Evolutionary conservation across 768 basidiomycete species (phyloP).

Genomic region (Podaxis mareebaensis): DNA sequence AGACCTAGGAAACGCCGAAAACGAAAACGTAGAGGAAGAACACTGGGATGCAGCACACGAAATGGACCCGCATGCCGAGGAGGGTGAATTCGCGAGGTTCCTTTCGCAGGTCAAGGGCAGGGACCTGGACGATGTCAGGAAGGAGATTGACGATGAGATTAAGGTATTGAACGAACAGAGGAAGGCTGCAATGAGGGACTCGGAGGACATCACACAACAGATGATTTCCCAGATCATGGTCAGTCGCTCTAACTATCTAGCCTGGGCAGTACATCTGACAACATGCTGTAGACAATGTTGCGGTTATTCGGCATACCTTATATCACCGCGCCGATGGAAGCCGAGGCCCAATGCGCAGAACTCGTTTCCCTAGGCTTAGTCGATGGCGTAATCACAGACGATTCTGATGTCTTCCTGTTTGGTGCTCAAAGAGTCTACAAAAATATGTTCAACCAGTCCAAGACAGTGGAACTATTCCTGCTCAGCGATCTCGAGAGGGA

Average conservation of each 20-base stretch:
- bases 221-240: constrained; percentile 89
- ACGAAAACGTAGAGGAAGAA: constrained; percentile 21
- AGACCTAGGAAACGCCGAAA: constrained; percentile 5
- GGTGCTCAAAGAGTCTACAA: constrained; percentile 95
- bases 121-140: constrained; percentile 76
- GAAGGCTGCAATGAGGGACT: constrained; percentile 89
- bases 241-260: constrained; percentile 19
- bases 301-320: constrained; percentile 97
- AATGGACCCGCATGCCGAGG: constrained; percentile 77
- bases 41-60: constrained; percentile 87
- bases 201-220: constrained; percentile 92
- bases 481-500: constrained; percentile 82
- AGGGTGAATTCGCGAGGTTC: constrained; percentile 90
- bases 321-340: constrained; percentile 99
- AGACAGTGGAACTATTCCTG: constrained; percentile 97
- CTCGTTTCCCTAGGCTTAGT: constrained; percentile 84
- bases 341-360: constrained; percentile 97
- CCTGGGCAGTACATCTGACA: too few relatives aligned
- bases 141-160: constrained; percentile 94
- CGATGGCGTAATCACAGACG: constrained; percentile 98
- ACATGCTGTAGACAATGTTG: constrained; percentile 67
- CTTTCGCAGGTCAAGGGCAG: constrained; percentile 88
- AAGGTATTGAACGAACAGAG: constrained; percentile 75
- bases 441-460: constrained; percentile 99
- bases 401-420: constrained; percentile 98